Percentiles rank a stretch among this genome's conserved stretches.
Evolutionary conservation across 2,329 filamentous ascomycete genomes (phyloP).

Genomic region (Rosellinia necatrix): DNA sequence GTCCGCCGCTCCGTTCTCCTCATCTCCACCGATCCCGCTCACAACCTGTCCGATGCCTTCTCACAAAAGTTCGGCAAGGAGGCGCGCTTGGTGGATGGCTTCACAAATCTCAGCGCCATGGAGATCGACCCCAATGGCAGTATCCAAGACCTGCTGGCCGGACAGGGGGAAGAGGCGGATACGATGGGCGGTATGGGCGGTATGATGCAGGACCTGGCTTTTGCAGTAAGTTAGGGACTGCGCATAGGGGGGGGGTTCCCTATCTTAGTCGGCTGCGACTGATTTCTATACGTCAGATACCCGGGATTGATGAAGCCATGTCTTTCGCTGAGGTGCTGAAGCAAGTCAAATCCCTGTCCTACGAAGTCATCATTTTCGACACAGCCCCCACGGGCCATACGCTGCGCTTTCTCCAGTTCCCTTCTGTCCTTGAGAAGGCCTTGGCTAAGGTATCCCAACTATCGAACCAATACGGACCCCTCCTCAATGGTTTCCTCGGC

Average conservation of each 20-base stretch:
- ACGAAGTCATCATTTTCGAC: slow-evolving; percentile 99
- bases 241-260: no score
- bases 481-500: slow-evolving; percentile 92
- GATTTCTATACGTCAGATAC: slow-evolving; percentile 65
- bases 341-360: slow-evolving; percentile 97
- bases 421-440: slow-evolving; percentile 96
- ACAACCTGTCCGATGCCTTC: slow-evolving; percentile 97
- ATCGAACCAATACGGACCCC: slow-evolving; percentile 90
- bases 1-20: slow-evolving; percentile 94
- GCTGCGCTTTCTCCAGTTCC: slow-evolving; percentile 97
- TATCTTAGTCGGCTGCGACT: slow-evolving; percentile 4
- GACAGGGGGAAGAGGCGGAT: slow-evolving; percentile 69
- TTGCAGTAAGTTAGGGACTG: slow-evolving; percentile 83
- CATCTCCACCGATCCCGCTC: slow-evolving; percentile 97
- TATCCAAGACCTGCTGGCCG: slow-evolving; percentile 90
- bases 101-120: slow-evolving; percentile 94
- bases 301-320: slow-evolving; percentile 99
- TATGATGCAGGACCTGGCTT: slow-evolving; percentile 99
- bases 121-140: slow-evolving; percentile 98
- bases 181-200: slow-evolving; percentile 74
- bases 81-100: slow-evolving; percentile 88
- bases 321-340: slow-evolving; percentile 99
- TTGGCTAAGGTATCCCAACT: slow-evolving; percentile 96
- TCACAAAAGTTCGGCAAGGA: slow-evolving; percentile 99
- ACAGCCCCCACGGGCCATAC: slow-evolving; percentile 98